Percentiles rank a stretch among this genome's conserved stretches.
phyloP scores from a whole-genome alignment of 768 basidiomycete species.

The Antrodiella citrinella region DNA sequence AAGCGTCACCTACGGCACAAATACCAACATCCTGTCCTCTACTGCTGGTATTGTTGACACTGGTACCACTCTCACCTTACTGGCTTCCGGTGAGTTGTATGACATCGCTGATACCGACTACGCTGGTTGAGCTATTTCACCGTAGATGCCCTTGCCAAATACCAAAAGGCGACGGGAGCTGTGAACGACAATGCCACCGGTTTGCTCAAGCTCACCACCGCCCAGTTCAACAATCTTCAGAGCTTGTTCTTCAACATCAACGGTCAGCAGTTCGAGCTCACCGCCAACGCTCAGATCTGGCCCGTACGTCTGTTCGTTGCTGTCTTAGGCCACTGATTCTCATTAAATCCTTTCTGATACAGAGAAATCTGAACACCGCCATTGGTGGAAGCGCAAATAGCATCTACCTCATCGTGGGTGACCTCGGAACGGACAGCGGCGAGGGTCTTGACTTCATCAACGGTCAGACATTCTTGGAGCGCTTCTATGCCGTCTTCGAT shows the following conservation, averaged over 20 bases:
- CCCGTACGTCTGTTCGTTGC: slow-evolving; percentile 9
- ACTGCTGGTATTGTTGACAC: slow-evolving; percentile 30
- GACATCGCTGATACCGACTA: background rate
- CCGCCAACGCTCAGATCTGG: slow-evolving; percentile 26
- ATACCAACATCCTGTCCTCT: slow-evolving; percentile 14
- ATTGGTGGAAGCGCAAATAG: slow-evolving; percentile 17
- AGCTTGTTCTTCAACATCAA: slow-evolving; percentile 49
- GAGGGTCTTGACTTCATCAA: slow-evolving; percentile 30
- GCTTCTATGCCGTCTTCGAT: slow-evolving; percentile 28
- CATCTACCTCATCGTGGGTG: slow-evolving; percentile 25
- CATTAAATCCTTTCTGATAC: slow-evolving; percentile 1
- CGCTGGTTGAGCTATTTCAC: background rate
- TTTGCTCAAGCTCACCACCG: slow-evolving; percentile 40
- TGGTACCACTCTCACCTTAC: slow-evolving; percentile 27
- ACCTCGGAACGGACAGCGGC: slow-evolving; percentile 20
- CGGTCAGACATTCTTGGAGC: slow-evolving; percentile 27
- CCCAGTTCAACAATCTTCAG: slow-evolving; percentile 44
- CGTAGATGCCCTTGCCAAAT: slow-evolving; percentile 23
- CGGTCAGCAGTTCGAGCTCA: slow-evolving; percentile 26
- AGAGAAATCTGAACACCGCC: slow-evolving; percentile 17
- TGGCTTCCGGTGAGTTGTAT: slow-evolving; percentile 21
- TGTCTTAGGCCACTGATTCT: no score
- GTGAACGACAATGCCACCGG: slow-evolving; percentile 29
- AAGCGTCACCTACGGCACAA: slow-evolving; percentile 18
- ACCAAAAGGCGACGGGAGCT: slow-evolving; percentile 24